Evolutionary conservation across 2,329 filamentous ascomycete genomes (phyloP).

Genomic region (Trichoderma citrinoviride): DNA sequence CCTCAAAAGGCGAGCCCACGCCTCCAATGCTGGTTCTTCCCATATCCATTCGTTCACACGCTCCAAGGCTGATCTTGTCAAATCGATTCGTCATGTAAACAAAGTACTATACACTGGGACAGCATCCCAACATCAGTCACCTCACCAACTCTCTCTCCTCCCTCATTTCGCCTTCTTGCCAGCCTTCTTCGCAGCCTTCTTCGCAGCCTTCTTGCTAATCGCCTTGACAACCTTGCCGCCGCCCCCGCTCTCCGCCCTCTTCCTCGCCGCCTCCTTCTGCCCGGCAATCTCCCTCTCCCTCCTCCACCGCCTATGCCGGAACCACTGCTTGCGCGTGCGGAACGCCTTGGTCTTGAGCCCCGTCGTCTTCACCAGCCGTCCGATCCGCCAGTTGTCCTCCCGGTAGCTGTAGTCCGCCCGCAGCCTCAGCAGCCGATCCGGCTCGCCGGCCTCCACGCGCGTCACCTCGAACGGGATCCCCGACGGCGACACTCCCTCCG

Average conservation of each 20-base stretch:
- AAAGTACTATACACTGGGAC: neutral
- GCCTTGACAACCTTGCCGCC: slow-evolving; percentile 33
- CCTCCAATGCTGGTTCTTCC: too few species aligned
- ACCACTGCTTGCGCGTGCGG: slow-evolving; percentile 49
- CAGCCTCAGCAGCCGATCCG: slow-evolving; percentile 50
- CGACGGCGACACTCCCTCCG: slow-evolving; percentile 45
- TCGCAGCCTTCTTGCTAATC: slow-evolving; percentile 35
- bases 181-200: slow-evolving; percentile 39
- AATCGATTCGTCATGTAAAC: neutral
- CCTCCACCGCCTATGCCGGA: slow-evolving; percentile 45
- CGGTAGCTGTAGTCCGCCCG: slow-evolving; percentile 56
- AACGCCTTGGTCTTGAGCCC: slow-evolving; percentile 50
- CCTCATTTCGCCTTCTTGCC: slow-evolving; percentile 36
- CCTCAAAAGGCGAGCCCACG: too few species aligned
- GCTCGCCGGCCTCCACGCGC: slow-evolving; percentile 42
- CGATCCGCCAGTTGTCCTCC: slow-evolving; percentile 60
- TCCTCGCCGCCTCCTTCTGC: slow-evolving; percentile 40
- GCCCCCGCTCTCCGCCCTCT: slow-evolving; percentile 35
- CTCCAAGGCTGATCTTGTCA: neutral
- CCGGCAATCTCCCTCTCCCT: slow-evolving; percentile 43
- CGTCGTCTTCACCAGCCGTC: slow-evolving; percentile 52
- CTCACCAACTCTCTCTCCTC: neutral
- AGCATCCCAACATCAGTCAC: neutral
- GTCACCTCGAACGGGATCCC: slow-evolving; percentile 50
- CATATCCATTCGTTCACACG: neutral